A percentile compares a stretch with the other conserved stretches of the same genome.
phyloP scores from a whole-genome alignment of 495 filamentous ascomycete genomes.

The Penicillium soppii region DNA sequence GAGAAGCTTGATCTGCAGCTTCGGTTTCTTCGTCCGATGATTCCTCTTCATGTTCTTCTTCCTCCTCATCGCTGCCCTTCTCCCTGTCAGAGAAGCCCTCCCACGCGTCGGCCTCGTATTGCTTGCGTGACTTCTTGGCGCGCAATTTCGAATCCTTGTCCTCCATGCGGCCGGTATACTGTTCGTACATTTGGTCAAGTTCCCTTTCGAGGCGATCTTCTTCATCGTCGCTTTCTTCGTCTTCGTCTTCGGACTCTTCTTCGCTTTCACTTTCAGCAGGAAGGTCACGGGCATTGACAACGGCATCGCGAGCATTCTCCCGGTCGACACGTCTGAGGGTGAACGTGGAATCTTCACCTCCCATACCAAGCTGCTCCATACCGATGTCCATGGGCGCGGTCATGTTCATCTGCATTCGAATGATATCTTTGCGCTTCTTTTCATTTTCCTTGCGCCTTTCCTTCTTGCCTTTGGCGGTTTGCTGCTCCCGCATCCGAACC shows the following conservation, averaged over 20 bases:
- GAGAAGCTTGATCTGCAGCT: conserved; percentile 46
- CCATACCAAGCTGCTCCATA: conserved; percentile 80
- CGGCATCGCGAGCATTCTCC: conserved; percentile 62
- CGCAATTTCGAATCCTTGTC: conserved; percentile 80
- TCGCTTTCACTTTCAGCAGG: conserved; percentile 54
- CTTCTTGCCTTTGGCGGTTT: conserved; percentile 70
- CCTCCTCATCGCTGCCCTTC: conserved; percentile 50
- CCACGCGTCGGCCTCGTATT: conserved; percentile 85
- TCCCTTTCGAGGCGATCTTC: conserved; percentile 78
- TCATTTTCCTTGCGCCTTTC: conserved; percentile 83
- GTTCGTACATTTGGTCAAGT: conserved; percentile 80
- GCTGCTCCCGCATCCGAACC: conserved; percentile 74
- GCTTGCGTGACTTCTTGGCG: conserved; percentile 81
- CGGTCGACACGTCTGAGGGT: conserved; percentile 76
- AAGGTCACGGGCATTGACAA: conserved; percentile 78
- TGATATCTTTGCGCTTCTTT: conserved; percentile 83
- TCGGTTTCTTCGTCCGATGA: conserved; percentile 41
- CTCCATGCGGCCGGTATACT: conserved; percentile 78
- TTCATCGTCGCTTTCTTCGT: conserved; percentile 70
- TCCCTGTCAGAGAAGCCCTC: conserved; percentile 78
- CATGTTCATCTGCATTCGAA: conserved; percentile 97
- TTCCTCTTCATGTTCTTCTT: conserved; percentile 58
- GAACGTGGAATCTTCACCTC: conserved; percentile 80
- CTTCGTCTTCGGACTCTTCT: conserved; percentile 57
- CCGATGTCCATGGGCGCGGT: conserved; percentile 93